Evolutionary conservation across 768 basidiomycete genomes (phyloP), one percentile per base, ranked within the genome.

Genomic region (Asterophora lycoperdoides): DNA sequence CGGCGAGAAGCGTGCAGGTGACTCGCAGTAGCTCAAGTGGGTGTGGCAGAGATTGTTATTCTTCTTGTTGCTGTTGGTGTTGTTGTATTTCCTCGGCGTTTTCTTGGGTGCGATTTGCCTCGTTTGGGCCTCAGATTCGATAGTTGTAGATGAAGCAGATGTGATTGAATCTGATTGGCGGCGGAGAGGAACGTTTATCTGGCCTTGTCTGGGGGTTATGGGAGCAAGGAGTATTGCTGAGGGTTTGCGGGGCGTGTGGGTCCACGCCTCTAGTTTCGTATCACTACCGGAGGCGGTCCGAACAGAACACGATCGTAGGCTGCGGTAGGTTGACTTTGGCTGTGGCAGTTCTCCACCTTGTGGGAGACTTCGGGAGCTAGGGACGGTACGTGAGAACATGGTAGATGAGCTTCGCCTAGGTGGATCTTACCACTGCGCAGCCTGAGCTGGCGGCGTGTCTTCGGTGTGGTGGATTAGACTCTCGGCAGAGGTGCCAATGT

Each of bases 281-380:
- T 35, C 36, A 41, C 5, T 18, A 48, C 19, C 44, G 46, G 33
- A 46, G 46, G 52, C 53, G 36, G 56, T 55, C 51, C 44, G 36
- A 23, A 45, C 41, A 41, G 43, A 47, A 30, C 36, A 36, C 30
- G 45, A 46, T 51, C 47, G 41, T 40, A 39, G 30, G 30, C 53
- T 53, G 50, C 53, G 49, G 51, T 37, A 30, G 15, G 34, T 18
- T 28, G 42, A 32, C 37, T 35, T 42, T 34, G 36, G 40, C 40
- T 37, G 44, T 52, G 55, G 52, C 46, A 50, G 37, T 41, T 51
- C 26, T 34, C 55, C 44, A 23, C 44, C 55, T 53, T 56, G 58
- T 55, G 55, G 54, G 48, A 33, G 30, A 41, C 11, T 54, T 42
- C 39, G 26, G 14, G 34, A 32, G 19, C 49, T 51, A 41, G 30